Base-by-base conservation (phyloP, 2,329 filamentous ascomycete genomes). In the Ophiostoma novo-ulmi region DNA sequence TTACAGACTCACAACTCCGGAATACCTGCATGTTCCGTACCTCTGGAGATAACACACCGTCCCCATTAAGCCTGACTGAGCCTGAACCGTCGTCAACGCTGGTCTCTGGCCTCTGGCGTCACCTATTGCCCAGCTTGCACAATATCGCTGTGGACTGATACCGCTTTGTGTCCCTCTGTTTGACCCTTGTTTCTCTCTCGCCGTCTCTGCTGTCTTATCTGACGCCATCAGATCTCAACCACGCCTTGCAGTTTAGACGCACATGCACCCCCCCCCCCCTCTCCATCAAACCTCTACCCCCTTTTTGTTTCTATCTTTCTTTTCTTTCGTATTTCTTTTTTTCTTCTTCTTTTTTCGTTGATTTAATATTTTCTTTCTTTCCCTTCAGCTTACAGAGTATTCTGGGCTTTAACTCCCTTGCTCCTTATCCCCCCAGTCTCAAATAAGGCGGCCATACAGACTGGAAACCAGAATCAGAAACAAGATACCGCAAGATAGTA, bases 121-220 rank as follows among this genome's bases (percentile, higher is more conserved):
- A 58, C 52, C 1, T 10, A 58, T 58, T 22, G 11, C n/a, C n/a
- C 52, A 26, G n/a, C 52, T 58, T 58, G 52, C 52, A 58, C 52
- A 58, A 58, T 58, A 58, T n/a, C 20, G 48, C 6, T 6, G 48
- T 55, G 11, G 48, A 55, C 48, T 22, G 48, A 55, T 55, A 22
- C 7, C 44, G 20, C 11, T 48, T 17, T 14, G 44, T 22, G 48
- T 22, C 48, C n/a, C 26, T 10, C 10, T 31, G 38, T 38, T 36
- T 58, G 44, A 64, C 31, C 63, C 70, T 65, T 69, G n/a, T 55
- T 22, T 55, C 48, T 55, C n/a, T 48, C 44, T 14, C 20, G 58
- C 52, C 61, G 55, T 55, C 63, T 44, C 63, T 68, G 44, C 67
- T 35, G 71, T 63, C 70, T 74, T 73, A 74, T 74, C 73, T 73